Evolutionary conservation across 176 grass and related monocot genomes (phyloP).

Genomic region (Carex pumila): DNA sequence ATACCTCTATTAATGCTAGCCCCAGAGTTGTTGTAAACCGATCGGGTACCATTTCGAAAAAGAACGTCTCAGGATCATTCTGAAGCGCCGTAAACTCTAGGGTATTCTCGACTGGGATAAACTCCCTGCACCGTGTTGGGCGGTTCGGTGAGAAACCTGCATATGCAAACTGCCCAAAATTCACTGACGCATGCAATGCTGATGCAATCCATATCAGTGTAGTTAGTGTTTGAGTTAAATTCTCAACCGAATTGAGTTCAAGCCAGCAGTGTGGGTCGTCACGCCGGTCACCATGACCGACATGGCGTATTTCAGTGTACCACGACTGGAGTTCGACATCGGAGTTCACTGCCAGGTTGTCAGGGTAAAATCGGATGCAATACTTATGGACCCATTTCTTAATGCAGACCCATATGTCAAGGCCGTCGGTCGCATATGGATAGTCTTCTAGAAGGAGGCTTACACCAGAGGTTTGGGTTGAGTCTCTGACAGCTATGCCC

Average conservation of each 20-base stretch:
- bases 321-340: slow-evolving; percentile 69
- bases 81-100: slow-evolving; percentile 56
- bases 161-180: slow-evolving; percentile 92
- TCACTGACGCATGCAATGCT: slow-evolving; percentile 82
- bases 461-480: slow-evolving; percentile 24
- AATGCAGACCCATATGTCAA: slow-evolving; percentile 83
- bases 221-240: slow-evolving; percentile 46
- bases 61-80: slow-evolving; percentile 51
- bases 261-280: slow-evolving; percentile 63
- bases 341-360: slow-evolving; percentile 24
- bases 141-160: slow-evolving; percentile 84
- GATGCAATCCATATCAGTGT: slow-evolving; percentile 90
- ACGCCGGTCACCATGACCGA: slow-evolving; percentile 74
- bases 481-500: slow-evolving; percentile 48
- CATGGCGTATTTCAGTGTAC: slow-evolving; percentile 61
- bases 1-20: slow-evolving; percentile 63
- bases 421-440: slow-evolving; percentile 69
- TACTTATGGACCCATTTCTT: slow-evolving; percentile 63
- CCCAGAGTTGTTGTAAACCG: slow-evolving; percentile 79
- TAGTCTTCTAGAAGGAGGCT: slow-evolving; percentile 61
- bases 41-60: slow-evolving; percentile 59
- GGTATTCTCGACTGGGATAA: slow-evolving; percentile 49
- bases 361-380: slow-evolving; percentile 58
- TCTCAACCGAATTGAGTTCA: slow-evolving; percentile 28
- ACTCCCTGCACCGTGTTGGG: slow-evolving; percentile 67